Percentiles rank a stretch among this genome's conserved stretches.
phyloP scores from a whole-genome alignment of 2,329 filamentous ascomycete genomes.

The Colletotrichum cereale region DNA sequence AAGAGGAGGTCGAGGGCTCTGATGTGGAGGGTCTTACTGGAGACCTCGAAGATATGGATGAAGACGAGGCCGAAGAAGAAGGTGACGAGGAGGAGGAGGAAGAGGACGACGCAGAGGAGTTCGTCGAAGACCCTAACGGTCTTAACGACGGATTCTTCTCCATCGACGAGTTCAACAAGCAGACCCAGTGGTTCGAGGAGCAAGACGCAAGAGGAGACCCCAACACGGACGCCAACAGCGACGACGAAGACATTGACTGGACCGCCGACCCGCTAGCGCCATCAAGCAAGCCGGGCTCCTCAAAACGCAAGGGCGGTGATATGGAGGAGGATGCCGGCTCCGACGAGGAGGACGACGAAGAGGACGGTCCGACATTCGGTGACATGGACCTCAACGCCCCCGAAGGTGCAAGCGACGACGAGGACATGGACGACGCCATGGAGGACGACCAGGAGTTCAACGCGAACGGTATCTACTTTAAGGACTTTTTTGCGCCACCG shows the following conservation, averaged over 20 bases:
- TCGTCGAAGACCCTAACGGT: constrained; percentile 80
- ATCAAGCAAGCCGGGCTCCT: constrained; percentile 43
- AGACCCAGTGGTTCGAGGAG: constrained; percentile 89
- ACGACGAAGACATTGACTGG: constrained; percentile 87
- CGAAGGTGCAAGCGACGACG: constrained; percentile 76
- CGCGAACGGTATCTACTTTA: constrained; percentile 90
- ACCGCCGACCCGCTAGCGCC: constrained; percentile 77
- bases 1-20: constrained; percentile 46
- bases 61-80: constrained; percentile 50
- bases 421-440: constrained; percentile 68
- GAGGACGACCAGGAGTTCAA: constrained; percentile 70
- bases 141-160: constrained; percentile 99
- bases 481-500: constrained; percentile 93
- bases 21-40: constrained; percentile 46
- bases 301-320: constrained; percentile 46
- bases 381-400: constrained; percentile 80
- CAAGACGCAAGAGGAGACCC: constrained; percentile 84
- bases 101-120: constrained; percentile 63
- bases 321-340: constrained; percentile 49
- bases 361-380: constrained; percentile 85
- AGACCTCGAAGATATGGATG: constrained; percentile 45
- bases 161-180: constrained; percentile 96
- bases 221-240: constrained; percentile 79
- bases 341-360: constrained; percentile 69
- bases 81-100: constrained; percentile 53